These are phyloP conservation scores for Candida ficus DNA, from an alignment of 805 yeast species.

Conservation along the genomic window DNA sequence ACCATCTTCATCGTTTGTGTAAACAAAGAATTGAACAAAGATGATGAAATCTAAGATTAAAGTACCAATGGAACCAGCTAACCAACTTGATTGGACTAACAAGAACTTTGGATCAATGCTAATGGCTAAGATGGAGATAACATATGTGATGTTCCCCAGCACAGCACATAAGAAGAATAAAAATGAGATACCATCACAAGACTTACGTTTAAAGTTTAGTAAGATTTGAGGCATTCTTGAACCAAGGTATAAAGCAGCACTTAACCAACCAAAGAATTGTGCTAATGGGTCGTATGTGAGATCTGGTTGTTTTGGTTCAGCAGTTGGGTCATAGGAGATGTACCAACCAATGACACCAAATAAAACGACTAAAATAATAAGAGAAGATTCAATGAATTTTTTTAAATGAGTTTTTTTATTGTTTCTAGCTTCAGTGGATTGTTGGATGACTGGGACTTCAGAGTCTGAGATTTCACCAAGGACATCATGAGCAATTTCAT, in stretches of 20 bases:
- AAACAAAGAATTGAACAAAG: slow-evolving; percentile 79
- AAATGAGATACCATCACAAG: slow-evolving; percentile 93
- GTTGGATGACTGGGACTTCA: too few species aligned
- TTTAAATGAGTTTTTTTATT: slow-evolving; percentile 19
- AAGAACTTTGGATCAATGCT: slow-evolving; percentile 67
- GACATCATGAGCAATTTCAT: slow-evolving; percentile 46
- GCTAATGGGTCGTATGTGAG: slow-evolving; percentile 70
- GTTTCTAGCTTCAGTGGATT: slow-evolving; percentile 3
- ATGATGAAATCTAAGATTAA: slow-evolving; percentile 77
- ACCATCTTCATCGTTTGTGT: slow-evolving; percentile 30
- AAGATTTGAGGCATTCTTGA: slow-evolving; percentile 91
- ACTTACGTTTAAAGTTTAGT: slow-evolving; percentile 78
- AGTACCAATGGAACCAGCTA: slow-evolving; percentile 88
- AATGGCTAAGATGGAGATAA: slow-evolving; percentile 74
- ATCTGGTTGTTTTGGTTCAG: slow-evolving; percentile 32
- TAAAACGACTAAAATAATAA: slow-evolving; percentile 64
- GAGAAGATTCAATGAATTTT: slow-evolving; percentile 26
- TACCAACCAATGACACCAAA: slow-evolving; percentile 91
- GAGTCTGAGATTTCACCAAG: slow-evolving; percentile 26
- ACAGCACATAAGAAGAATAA: slow-evolving; percentile 94
- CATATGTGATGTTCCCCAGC: slow-evolving; percentile 88
- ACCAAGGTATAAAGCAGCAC: slow-evolving; percentile 74
- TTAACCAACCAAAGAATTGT: slow-evolving; percentile 78
- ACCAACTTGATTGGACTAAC: slow-evolving; percentile 84
- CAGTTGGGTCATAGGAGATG: slow-evolving; percentile 47